These are phyloP conservation scores for Nitzschia putrida DNA, from an alignment of 108 stramenopile genomes.

Conservation along the genomic window DNA sequence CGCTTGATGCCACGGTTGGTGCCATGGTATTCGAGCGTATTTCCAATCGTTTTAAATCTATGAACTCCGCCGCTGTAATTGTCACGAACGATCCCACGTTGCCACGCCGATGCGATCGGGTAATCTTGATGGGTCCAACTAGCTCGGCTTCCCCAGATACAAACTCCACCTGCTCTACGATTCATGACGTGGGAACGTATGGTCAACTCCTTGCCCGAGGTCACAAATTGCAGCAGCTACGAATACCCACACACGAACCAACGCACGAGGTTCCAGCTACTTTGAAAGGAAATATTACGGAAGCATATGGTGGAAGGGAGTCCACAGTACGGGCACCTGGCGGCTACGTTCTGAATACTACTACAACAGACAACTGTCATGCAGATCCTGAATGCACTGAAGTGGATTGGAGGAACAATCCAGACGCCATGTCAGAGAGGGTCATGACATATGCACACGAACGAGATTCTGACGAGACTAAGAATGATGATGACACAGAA, in stretches of 20 bases:
- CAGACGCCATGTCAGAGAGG: constrained; percentile 48
- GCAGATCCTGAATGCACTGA: constrained; percentile 66
- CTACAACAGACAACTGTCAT: constrained; percentile 43
- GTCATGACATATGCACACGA: constrained; percentile 8
- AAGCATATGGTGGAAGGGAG: neutral
- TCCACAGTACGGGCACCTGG: constrained; percentile 27
- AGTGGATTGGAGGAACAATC: constrained; percentile 43
- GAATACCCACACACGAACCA: neutral
- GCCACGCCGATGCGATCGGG: constrained; percentile 75
- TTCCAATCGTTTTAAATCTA: constrained; percentile 42
- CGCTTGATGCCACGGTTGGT: constrained; percentile 75
- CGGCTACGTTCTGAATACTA: constrained; percentile 24
- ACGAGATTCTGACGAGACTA: neutral
- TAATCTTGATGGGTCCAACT: constrained; percentile 66
- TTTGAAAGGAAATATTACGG: neutral
- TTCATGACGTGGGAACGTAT: constrained; percentile 71
- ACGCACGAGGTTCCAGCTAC: no score
- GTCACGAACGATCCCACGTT: constrained; percentile 83
- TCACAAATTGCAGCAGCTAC: constrained; percentile 46
- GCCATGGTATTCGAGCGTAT: constrained; percentile 71
- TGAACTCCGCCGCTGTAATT: constrained; percentile 64
- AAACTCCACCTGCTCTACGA: constrained; percentile 48
- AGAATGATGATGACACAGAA: neutral
- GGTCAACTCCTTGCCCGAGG: constrained; percentile 70
- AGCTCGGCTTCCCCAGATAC: neutral